These are phyloP conservation scores for Amanita phalloides DNA, from an alignment of 768 basidiomycete species.

Conservation along the genomic window DNA sequence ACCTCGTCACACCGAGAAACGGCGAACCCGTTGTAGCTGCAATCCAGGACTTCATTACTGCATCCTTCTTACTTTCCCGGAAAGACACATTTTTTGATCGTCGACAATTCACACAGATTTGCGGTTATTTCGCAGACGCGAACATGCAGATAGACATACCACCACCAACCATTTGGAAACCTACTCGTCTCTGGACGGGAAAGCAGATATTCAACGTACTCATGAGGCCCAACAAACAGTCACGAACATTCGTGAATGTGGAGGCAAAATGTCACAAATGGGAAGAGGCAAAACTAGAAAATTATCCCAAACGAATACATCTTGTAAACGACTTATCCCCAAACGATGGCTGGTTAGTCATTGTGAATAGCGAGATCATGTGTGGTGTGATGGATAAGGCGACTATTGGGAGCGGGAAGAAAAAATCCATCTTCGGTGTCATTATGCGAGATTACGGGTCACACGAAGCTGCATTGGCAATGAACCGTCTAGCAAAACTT, in stretches of 20 bases:
- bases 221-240: constrained; percentile 85
- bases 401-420: constrained; percentile 95
- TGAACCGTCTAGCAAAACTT: constrained; percentile 93
- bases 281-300: constrained; percentile 56
- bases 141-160: constrained; percentile 91
- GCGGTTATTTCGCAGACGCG: constrained; percentile 89
- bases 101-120: constrained; percentile 92
- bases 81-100: constrained; percentile 92
- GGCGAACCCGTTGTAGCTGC: constrained; percentile 99
- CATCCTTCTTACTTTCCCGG: constrained; percentile 88
- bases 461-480: constrained; percentile 87
- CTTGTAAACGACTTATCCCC: constrained; percentile 80
- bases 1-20: constrained; percentile 95
- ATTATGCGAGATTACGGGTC: constrained; percentile 96
- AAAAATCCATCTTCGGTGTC: constrained; percentile 97
- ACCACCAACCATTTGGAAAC: constrained; percentile 90
- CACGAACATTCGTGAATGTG: constrained; percentile 83
- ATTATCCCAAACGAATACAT: constrained; percentile 50
- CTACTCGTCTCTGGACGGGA: constrained; percentile 90
- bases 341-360: constrained; percentile 96
- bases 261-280: constrained; percentile 92
- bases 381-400: constrained; percentile 99
- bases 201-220: constrained; percentile 98
- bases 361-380: constrained; percentile 98
- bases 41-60: constrained; percentile 99